These are phyloP conservation scores for Pelargonium australe DNA, from an alignment of 441 rosid species.

Conservation along the genomic window DNA sequence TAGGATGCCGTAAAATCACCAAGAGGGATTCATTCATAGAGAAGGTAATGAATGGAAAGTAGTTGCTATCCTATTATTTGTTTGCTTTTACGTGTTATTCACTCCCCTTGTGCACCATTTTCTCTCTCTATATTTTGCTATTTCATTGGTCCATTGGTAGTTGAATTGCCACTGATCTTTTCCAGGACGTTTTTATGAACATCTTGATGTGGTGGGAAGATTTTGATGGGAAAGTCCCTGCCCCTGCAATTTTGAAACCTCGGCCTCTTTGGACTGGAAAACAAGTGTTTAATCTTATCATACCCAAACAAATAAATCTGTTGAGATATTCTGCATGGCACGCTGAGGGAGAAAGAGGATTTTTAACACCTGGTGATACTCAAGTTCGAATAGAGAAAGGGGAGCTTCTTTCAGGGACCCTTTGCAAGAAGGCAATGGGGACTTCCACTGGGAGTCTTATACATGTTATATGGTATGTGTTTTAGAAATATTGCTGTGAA, in stretches of 20 bases:
- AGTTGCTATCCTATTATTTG: neutral
- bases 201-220: slow-evolving; percentile 99
- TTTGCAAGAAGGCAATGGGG: slow-evolving; percentile 97
- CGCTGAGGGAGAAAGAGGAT: slow-evolving; percentile 66
- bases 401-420: slow-evolving; percentile 84
- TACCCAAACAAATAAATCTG: slow-evolving; percentile 98
- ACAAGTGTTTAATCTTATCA: slow-evolving; percentile 94
- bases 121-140: slow-evolving; percentile 14
- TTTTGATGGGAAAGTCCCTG: slow-evolving; percentile 96
- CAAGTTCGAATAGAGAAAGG: slow-evolving; percentile 92
- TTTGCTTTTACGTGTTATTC: neutral
- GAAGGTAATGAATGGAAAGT: slow-evolving; percentile 46
- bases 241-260: slow-evolving; percentile 90
- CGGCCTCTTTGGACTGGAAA: slow-evolving; percentile 98
- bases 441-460: slow-evolving; percentile 92
- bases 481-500: slow-evolving; percentile 5
- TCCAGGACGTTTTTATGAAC: slow-evolving; percentile 98
- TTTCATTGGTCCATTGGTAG: neutral
- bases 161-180: slow-evolving; percentile 17
- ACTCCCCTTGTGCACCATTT: neutral
- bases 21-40: slow-evolving; percentile 98
- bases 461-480: slow-evolving; percentile 83
- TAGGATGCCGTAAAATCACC: slow-evolving; percentile 97
- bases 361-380: slow-evolving; percentile 89
- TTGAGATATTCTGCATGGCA: slow-evolving; percentile 93